Conservation (phyloP, 2,329 filamentous ascomycete genomes). For the Plenodomus lindquistii region DNA sequence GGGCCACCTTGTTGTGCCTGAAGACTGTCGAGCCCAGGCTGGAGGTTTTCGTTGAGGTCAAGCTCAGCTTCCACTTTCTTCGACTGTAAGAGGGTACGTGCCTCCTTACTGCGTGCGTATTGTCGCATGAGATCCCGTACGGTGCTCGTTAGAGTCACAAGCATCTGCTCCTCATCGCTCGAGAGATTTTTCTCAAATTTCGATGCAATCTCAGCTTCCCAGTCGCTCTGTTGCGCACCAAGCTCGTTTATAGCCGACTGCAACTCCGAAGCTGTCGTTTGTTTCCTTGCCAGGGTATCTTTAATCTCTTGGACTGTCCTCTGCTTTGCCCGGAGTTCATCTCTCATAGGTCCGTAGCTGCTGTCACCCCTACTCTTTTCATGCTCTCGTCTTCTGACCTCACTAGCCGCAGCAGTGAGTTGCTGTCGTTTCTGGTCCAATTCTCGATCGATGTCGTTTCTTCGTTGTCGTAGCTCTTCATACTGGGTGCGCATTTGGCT, state of each 20-base stretch:
- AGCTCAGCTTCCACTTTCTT: slow-evolving; percentile 83
- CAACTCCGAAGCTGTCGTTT: slow-evolving; percentile 66
- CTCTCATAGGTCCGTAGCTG: slow-evolving; percentile 77
- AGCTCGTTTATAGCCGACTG: slow-evolving; percentile 62
- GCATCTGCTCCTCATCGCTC: slow-evolving; percentile 76
- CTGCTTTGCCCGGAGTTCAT: slow-evolving; percentile 77
- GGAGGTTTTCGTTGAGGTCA: slow-evolving; percentile 85
- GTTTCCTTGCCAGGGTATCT: slow-evolving; percentile 74
- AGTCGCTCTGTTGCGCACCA: slow-evolving; percentile 72
- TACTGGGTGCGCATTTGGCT: slow-evolving; percentile 75
- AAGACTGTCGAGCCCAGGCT: slow-evolving; percentile 84
- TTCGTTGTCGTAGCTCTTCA: slow-evolving; percentile 67
- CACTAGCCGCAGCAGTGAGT: slow-evolving; percentile 83
- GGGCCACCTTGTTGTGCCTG: slow-evolving; percentile 47
- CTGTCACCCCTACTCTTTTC: slow-evolving; percentile 76
- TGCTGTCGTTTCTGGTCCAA: slow-evolving; percentile 83
- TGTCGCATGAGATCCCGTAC: slow-evolving; percentile 77
- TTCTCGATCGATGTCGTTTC: slow-evolving; percentile 67
- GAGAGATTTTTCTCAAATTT: slow-evolving; percentile 92
- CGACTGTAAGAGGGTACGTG: slow-evolving; percentile 75
- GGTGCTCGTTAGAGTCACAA: slow-evolving; percentile 70
- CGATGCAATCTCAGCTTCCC: slow-evolving; percentile 78
- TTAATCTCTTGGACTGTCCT: slow-evolving; percentile 73
- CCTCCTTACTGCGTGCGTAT: slow-evolving; percentile 73
- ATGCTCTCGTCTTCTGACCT: slow-evolving; percentile 81